These are phyloP conservation scores for Caloboletus firmus DNA, from an alignment of 1,284 basidiomycete genomes.

Conservation along the genomic window DNA sequence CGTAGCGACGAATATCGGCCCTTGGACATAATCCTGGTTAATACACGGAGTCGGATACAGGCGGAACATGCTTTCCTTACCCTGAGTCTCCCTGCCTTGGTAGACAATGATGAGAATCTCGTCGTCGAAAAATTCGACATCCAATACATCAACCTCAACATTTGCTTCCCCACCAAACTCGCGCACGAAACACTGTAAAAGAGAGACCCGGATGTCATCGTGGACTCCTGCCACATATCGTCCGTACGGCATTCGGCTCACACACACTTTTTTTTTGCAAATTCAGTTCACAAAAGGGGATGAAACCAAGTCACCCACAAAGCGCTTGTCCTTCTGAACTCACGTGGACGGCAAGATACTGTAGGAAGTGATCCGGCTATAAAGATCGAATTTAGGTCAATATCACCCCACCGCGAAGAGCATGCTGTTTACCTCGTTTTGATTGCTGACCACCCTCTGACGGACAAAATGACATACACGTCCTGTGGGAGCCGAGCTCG, in stretches of 20 bases:
- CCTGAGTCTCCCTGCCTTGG: conserved; percentile 37
- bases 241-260: conserved; percentile 50
- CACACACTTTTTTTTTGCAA: conserved; percentile 47
- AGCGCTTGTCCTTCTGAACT: conserved; percentile 26
- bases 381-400: conserved; percentile 29
- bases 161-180: conserved; percentile 37
- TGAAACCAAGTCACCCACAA: conserved; percentile 31
- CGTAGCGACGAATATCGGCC: conserved; percentile 55
- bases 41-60: conserved; percentile 18
- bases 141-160: conserved; percentile 51
- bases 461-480: conserved; percentile 42
- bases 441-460: conserved; percentile 49
- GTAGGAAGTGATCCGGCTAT: conserved; percentile 43
- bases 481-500: conserved; percentile 28
- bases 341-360: conserved; percentile 47
- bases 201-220: conserved; percentile 43
- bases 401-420: conserved; percentile 29
- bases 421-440: conserved; percentile 47
- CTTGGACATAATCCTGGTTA: conserved; percentile 39
- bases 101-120: conserved; percentile 63
- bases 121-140: conserved; percentile 76
- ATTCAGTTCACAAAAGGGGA: conserved; percentile 38
- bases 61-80: conserved; percentile 44
- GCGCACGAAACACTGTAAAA: conserved; percentile 52
- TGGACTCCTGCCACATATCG: conserved; percentile 40